Base-by-base conservation (phyloP, 2,329 filamentous ascomycete species). In the Ilyonectria mors-panacis region DNA sequence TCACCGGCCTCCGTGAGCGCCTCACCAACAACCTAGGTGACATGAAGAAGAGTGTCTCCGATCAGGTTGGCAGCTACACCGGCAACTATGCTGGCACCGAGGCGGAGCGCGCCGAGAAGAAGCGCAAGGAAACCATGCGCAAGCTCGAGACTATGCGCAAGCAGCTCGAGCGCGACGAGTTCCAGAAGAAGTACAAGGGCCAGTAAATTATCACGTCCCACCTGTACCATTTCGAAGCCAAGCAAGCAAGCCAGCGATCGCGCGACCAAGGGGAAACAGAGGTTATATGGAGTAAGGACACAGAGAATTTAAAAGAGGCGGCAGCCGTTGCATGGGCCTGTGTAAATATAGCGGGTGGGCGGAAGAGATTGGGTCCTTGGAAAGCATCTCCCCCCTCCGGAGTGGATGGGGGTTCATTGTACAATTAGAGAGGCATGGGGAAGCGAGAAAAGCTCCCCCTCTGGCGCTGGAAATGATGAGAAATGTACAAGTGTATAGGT, bases 131-230 rank as follows among this genome's bases (percentile, higher is more conserved):
- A 42, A 67, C 77, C 59, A 66, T 81, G 15, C 75, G 74, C 45
- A 78, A 80, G 75, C 67, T 81, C 9, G 82, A 83, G 72, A 67
- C 77, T 13, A 77, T 77, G 73, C 75, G 80, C 23, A 73, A 73
- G 57, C 72, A 81, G 69, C 76, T 82, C 66, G 78, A 81, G 69
- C 75, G 79, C 3, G 76, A 80, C 17, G 78, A 81, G 68, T 82
- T 81, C 62, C 79, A 83, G 47, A 81, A 78, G 66, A 83, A 84
- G 75, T 84, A 82, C 76, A 80, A 81, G 78, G 67, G 67, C 51
- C 56, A 72, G 73, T 60, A 64, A 39, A 23, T 39, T 2, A 56
- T 19, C 10, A 23, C 30, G 33, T 7, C 30, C 50, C 28, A 10
- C 15, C n/a, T 53, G 30, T 35, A 35, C 50, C 28, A 21, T 37